Evolutionary conservation across 179 eudicot genomes (phyloP).

Genomic region (Vitellaria paradoxa): DNA sequence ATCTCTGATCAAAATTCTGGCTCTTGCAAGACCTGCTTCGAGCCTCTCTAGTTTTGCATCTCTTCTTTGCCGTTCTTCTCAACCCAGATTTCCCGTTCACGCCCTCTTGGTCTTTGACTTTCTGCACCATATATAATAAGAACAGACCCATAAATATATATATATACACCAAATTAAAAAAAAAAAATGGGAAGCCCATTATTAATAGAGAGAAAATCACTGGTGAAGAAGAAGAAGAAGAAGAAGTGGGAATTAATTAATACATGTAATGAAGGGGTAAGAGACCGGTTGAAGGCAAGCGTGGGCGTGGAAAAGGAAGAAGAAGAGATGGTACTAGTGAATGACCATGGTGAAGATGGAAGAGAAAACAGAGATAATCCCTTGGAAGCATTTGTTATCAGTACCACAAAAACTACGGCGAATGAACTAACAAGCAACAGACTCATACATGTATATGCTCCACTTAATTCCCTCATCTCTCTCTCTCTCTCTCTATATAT

Average conservation of each 20-base stretch:
- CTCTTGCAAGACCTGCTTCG: conserved; percentile 41
- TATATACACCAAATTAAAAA: too few relatives aligned
- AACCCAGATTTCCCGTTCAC: conserved; percentile 13
- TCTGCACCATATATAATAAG: conserved; percentile 18
- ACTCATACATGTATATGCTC: conserved; percentile 15
- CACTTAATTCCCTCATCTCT: conserved; percentile 9
- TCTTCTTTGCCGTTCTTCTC: conserved; percentile 24
- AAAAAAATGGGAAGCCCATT: too few relatives aligned
- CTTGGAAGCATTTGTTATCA: conserved; percentile 16
- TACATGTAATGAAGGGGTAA: too few relatives aligned
- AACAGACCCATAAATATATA: neutral
- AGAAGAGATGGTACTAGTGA: conserved; percentile 8
- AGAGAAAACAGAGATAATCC: conserved; percentile 20
- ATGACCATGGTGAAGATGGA: conserved; percentile 33
- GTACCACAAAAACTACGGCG: conserved; percentile 20
- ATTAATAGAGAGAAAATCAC: too few relatives aligned
- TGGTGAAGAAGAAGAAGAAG: too few relatives aligned
- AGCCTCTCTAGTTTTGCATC: conserved; percentile 26
- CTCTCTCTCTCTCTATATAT: conserved; percentile 4
- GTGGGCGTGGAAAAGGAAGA: conserved; percentile 8
- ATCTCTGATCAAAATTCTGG: conserved; percentile 41
- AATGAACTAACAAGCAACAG: conserved; percentile 15
- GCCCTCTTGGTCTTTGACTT: conserved; percentile 28
- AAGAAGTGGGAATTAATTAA: too few relatives aligned
- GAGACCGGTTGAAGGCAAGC: too few relatives aligned